These are phyloP conservation scores for Aspergillus asperescens DNA, from an alignment of 495 filamentous ascomycete species.

Conservation along the genomic window DNA sequence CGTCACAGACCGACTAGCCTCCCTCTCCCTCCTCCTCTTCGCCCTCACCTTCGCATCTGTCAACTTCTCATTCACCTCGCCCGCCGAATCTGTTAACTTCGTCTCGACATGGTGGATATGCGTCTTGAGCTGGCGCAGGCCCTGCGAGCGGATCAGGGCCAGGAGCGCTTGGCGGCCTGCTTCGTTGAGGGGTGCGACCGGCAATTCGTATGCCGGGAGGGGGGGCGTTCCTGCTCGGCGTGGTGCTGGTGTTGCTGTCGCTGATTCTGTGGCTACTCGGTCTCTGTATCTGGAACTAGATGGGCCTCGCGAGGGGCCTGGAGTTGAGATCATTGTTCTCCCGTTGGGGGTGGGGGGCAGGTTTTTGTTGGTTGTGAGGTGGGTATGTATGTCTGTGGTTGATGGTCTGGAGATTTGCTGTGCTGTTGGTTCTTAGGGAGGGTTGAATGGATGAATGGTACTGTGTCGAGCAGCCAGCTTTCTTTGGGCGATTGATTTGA, in stretches of 20 bases:
- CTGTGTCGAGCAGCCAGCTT: background rate
- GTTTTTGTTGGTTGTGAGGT: background rate
- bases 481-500: conserved; percentile 2
- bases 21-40: conserved; percentile 23
- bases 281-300: background rate
- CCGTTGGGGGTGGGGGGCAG: background rate
- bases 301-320: background rate
- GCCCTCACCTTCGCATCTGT: conserved; percentile 31
- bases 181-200: conserved; percentile 43
- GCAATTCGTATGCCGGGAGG: conserved; percentile 57
- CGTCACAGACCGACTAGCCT: background rate
- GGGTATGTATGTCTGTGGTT: background rate
- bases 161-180: conserved; percentile 31
- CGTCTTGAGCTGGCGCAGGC: conserved; percentile 28
- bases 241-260: conserved; percentile 9
- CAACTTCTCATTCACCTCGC: conserved; percentile 44
- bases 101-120: conserved; percentile 34
- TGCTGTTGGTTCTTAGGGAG: background rate
- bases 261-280: background rate
- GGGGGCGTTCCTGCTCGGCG: conserved; percentile 18
- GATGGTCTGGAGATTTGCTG: background rate
- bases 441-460: background rate
- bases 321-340: conserved; percentile 1
- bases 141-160: conserved; percentile 26
- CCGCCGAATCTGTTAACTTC: conserved; percentile 39